These are phyloP conservation scores for Neckera pumila DNA, from an alignment of 225 moss, liverwort and hornwort genomes.

Conservation along the genomic window DNA sequence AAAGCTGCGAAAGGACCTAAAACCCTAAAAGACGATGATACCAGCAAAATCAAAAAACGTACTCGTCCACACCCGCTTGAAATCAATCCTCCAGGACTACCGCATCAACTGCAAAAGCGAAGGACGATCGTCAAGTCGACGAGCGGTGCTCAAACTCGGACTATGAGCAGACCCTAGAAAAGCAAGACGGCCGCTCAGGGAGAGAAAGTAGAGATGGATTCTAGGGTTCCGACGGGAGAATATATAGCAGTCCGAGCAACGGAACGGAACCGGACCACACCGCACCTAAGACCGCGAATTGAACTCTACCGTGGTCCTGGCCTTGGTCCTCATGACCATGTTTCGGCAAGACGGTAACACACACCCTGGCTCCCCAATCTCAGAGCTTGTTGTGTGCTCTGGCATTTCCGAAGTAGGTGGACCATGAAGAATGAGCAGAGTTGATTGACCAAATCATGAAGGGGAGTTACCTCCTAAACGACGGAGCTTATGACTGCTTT, in stretches of 20 bases:
- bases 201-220: accelerated
- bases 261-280: not conserved
- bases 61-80: not conserved
- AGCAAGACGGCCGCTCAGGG: not conserved
- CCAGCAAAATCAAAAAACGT: no score
- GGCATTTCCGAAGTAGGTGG: not conserved
- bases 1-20: not conserved
- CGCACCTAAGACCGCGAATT: not conserved
- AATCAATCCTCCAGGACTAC: not conserved
- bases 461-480: not conserved
- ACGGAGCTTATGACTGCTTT: accelerated
- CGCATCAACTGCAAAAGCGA: not conserved
- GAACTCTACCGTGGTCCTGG: not conserved
- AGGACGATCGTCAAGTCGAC: no score
- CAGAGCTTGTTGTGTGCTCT: not conserved
- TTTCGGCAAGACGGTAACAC: not conserved
- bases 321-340: not conserved
- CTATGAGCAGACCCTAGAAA: not conserved
- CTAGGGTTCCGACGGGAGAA: not conserved
- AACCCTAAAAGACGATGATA: not conserved
- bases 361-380: not conserved
- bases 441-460: not conserved
- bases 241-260: not conserved
- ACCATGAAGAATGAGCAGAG: not conserved
- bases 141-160: no score